phyloP scores from a whole-genome alignment of 2,329 filamentous ascomycete genomes.

The Aureobasidium subglaciale region DNA sequence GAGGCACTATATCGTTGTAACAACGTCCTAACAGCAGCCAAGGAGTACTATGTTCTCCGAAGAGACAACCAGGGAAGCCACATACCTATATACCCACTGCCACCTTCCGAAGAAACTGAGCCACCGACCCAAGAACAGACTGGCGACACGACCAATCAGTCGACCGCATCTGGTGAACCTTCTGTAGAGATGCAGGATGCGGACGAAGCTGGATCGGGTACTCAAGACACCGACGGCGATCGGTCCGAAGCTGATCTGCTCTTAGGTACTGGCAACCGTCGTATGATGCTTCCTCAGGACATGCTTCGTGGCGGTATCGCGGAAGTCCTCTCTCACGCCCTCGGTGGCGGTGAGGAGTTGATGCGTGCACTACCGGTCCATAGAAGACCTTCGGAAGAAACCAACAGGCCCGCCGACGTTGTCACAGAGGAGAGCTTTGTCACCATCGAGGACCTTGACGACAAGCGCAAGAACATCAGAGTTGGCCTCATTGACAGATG shows the following conservation, averaged over 20 bases:
- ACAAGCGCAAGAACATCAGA: conserved; percentile 64
- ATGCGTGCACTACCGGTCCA: conserved; percentile 12
- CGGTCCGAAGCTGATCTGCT: not conserved
- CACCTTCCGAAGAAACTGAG: conserved; percentile 19
- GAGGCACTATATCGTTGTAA: conserved; percentile 82
- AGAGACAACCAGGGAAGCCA: conserved; percentile 17
- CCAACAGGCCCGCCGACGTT: conserved; percentile 6
- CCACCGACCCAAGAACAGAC: conserved; percentile 4
- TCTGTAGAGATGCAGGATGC: conserved; percentile 36
- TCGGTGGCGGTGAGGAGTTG: conserved; percentile 8
- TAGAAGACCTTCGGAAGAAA: not conserved
- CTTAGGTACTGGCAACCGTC: conserved; percentile 5
- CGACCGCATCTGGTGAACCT: conserved; percentile 8
- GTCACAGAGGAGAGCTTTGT: conserved; percentile 34
- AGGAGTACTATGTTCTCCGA: conserved; percentile 63
- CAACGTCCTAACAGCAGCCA: conserved; percentile 52
- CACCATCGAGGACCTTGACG: conserved; percentile 73
- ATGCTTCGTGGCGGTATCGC: conserved; percentile 10
- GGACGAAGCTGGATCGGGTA: conserved; percentile 15
- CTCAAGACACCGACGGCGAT: conserved; percentile 15
- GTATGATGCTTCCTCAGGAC: conserved; percentile 5
- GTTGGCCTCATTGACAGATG: conserved; percentile 79
- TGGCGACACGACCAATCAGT: not conserved
- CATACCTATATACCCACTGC: conserved; percentile 26
- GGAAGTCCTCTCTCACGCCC: conserved; percentile 11